These are phyloP conservation scores for Populus deltoides DNA, from an alignment of 345 rosid species.

Conservation along the genomic window DNA sequence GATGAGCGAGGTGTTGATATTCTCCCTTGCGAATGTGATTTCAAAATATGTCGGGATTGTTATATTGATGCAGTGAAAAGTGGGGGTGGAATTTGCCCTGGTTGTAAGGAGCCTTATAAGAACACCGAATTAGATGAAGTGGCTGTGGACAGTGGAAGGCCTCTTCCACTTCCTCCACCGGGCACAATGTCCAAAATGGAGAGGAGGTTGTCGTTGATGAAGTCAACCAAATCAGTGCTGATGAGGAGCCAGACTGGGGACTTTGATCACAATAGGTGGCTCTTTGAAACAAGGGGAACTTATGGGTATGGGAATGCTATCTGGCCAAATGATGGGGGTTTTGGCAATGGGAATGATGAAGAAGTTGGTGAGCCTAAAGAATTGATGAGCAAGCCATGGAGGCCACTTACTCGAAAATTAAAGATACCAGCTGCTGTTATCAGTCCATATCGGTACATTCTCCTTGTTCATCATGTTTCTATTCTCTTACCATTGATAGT, in stretches of 20 bases:
- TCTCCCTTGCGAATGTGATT: constrained; percentile 96
- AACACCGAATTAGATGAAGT: constrained; percentile 68
- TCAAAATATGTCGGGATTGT: constrained; percentile 89
- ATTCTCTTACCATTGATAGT: not conserved
- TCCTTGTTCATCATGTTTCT: not conserved
- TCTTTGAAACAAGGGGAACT: constrained; percentile 85
- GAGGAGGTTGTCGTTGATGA: constrained; percentile 91
- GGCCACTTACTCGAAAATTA: constrained; percentile 88
- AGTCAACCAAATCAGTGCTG: constrained; percentile 71
- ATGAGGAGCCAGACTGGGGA: constrained; percentile 97
- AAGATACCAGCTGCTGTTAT: constrained; percentile 90
- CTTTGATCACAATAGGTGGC: constrained; percentile 92
- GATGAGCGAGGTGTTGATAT: constrained; percentile 85
- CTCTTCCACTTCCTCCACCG: constrained; percentile 62
- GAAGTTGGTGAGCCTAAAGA: constrained; percentile 62
- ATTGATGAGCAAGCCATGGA: constrained; percentile 88
- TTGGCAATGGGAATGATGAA: constrained; percentile 47
- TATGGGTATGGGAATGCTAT: constrained; percentile 97
- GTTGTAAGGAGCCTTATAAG: constrained; percentile 86
- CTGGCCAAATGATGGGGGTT: constrained; percentile 89
- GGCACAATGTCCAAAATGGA: constrained; percentile 75
- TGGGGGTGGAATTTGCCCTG: constrained; percentile 83
- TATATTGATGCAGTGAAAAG: constrained; percentile 86
- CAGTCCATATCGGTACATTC: constrained; percentile 83
- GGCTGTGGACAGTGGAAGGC: constrained; percentile 51